Evolutionary conservation across 1,139 yeast genomes (phyloP).

Genomic region (Yamadazyma sp.): DNA sequence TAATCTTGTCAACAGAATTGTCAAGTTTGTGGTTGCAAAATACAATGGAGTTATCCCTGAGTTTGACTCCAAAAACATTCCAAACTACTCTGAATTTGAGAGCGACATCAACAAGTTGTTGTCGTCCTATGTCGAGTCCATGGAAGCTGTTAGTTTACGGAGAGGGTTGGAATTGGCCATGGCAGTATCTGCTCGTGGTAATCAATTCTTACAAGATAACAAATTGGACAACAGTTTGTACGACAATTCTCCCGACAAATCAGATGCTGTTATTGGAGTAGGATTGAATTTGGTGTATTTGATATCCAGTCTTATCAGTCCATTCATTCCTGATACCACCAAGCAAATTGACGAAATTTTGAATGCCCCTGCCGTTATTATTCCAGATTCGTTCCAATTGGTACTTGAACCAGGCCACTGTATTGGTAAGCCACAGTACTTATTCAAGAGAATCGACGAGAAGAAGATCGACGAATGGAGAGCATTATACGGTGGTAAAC

Average conservation of each 20-base stretch:
- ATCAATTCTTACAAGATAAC: conserved; percentile 91
- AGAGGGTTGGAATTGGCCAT: conserved; percentile 88
- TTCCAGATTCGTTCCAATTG: conserved; percentile 72
- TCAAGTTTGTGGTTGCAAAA: conserved; percentile 86
- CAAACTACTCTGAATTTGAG: conserved; percentile 50
- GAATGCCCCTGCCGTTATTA: conserved; percentile 76
- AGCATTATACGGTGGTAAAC: conserved; percentile 75
- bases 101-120: conserved; percentile 64
- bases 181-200: conserved; percentile 91
- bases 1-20: conserved; percentile 90
- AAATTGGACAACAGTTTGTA: conserved; percentile 87
- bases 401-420: conserved; percentile 78
- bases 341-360: conserved; percentile 70
- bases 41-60: conserved; percentile 87
- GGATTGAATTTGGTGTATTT: conserved; percentile 87
- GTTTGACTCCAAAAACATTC: conserved; percentile 46
- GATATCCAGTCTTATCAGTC: conserved; percentile 75
- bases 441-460: conserved; percentile 90
- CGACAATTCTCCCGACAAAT: conserved; percentile 70
- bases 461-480: conserved; percentile 88
- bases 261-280: conserved; percentile 91
- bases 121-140: conserved; percentile 58
- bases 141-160: conserved; percentile 82
- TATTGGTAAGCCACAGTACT: conserved; percentile 86
- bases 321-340: conserved; percentile 88